phyloP scores from a whole-genome alignment of 2,329 filamentous ascomycete species.

The Venturia oleaginea region DNA sequence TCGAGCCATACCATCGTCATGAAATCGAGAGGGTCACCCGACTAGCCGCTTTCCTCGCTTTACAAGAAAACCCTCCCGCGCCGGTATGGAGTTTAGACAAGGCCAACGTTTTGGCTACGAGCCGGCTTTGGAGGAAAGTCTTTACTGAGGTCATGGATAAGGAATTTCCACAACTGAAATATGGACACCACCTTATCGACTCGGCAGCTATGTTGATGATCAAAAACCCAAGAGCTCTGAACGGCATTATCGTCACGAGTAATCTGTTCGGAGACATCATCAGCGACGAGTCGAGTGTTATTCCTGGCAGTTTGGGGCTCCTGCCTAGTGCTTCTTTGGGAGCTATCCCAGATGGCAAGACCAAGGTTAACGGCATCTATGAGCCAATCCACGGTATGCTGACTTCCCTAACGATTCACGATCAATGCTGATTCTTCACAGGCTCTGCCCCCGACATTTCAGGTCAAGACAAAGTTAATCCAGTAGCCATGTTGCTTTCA shows the following conservation, averaged over 20 bases:
- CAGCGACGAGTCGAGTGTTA: conserved; percentile 88
- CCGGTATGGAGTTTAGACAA: conserved; percentile 87
- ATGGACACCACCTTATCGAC: conserved; percentile 88
- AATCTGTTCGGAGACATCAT: conserved; percentile 97
- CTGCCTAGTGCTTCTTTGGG: conserved; percentile 81
- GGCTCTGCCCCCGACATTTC: conserved; percentile 90
- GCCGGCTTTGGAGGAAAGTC: conserved; percentile 78
- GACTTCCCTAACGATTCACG: neutral
- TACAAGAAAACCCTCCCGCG: conserved; percentile 64
- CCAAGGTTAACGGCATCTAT: conserved; percentile 85
- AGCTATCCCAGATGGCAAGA: conserved; percentile 77
- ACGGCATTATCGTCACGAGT: conserved; percentile 84
- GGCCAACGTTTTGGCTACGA: conserved; percentile 91
- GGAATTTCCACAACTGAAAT: conserved; percentile 79
- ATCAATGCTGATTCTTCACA: conserved; percentile 25
- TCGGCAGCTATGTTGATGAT: conserved; percentile 96
- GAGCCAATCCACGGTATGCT: conserved; percentile 86
- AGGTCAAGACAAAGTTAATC: conserved; percentile 85
- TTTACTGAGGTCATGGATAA: conserved; percentile 75
- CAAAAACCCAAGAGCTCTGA: conserved; percentile 80
- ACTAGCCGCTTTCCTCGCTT: conserved; percentile 70
- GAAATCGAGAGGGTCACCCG: conserved; percentile 87
- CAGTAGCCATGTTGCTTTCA: conserved; percentile 82
- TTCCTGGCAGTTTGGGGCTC: conserved; percentile 81
- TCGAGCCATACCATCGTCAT: conserved; percentile 70